phyloP scores from a whole-genome alignment of 345 rosid species.

The Physaria fendleri region DNA sequence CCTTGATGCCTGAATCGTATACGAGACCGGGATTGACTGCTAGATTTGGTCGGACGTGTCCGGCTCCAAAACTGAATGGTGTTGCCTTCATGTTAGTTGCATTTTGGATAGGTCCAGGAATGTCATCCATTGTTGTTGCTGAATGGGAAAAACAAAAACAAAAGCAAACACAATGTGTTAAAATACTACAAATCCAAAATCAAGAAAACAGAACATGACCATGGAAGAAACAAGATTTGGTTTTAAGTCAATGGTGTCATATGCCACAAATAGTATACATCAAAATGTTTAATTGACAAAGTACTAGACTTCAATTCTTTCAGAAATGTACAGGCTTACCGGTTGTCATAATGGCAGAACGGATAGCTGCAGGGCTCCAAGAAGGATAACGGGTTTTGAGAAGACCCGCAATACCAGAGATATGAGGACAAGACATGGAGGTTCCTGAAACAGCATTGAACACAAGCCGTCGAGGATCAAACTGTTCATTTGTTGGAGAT shows the following conservation, averaged over 20 bases:
- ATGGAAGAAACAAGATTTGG: neutral
- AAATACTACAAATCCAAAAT: neutral
- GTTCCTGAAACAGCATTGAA: conserved; percentile 63
- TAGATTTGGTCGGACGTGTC: conserved; percentile 71
- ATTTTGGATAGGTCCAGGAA: conserved; percentile 37
- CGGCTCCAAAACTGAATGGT: conserved; percentile 75
- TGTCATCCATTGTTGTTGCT: conserved; percentile 60
- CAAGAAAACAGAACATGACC: neutral
- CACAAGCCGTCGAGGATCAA: conserved; percentile 47
- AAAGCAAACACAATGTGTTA: neutral
- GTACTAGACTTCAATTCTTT: neutral
- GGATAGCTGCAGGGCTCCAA: conserved; percentile 85
- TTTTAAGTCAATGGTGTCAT: neutral
- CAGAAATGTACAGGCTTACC: conserved; percentile 31
- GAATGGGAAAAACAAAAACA: neutral
- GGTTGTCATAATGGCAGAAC: conserved; percentile 72
- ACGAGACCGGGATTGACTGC: conserved; percentile 82
- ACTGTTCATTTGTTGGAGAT: conserved; percentile 45
- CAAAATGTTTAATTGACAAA: neutral
- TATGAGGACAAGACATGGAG: conserved; percentile 88
- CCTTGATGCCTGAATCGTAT: conserved; percentile 43
- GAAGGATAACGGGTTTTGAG: conserved; percentile 60
- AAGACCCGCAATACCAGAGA: conserved; percentile 72
- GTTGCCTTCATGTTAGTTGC: conserved; percentile 41
- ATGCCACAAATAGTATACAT: neutral